A percentile compares a stretch with the other conserved stretches of the same genome.
These are phyloP conservation scores for Phalaenopsis hybrid DNA, from an alignment of 116 monocot genomes.

Conservation along the genomic window DNA sequence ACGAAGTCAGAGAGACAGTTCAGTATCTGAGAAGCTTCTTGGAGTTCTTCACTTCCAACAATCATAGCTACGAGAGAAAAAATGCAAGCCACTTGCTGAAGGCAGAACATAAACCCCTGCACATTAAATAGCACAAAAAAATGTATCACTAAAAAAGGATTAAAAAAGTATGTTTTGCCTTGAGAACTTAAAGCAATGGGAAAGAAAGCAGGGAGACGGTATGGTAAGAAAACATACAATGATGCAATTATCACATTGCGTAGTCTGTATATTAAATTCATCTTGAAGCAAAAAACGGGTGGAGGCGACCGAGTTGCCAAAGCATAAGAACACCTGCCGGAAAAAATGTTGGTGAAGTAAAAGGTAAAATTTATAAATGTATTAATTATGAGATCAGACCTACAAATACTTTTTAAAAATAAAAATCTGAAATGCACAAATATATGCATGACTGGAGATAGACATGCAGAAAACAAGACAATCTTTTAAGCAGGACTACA, in stretches of 20 bases:
- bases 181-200: background rate
- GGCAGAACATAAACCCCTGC: conserved; percentile 62
- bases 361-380: background rate
- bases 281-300: conserved; percentile 77
- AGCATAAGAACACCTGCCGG: conserved; percentile 57
- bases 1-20: conserved; percentile 38
- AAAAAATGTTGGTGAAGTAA: background rate
- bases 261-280: conserved; percentile 78
- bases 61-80: conserved; percentile 49
- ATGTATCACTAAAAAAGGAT: background rate
- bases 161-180: background rate
- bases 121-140: background rate
- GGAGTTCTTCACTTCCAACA: conserved; percentile 44
- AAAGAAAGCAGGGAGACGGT: background rate
- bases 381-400: background rate
- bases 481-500: too few relatives aligned
- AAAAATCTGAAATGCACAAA: background rate
- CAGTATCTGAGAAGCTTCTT: conserved; percentile 49
- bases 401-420: background rate
- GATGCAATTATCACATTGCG: conserved; percentile 77
- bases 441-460: background rate
- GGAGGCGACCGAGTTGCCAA: conserved; percentile 65
- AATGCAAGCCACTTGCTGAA: conserved; percentile 57
- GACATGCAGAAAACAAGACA: too few relatives aligned
- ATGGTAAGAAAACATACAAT: conserved; percentile 39